Percentiles rank a stretch among this genome's conserved stretches.
Conservation (phyloP, 306 rosid genomes). For the Sicyos baderoa region DNA sequence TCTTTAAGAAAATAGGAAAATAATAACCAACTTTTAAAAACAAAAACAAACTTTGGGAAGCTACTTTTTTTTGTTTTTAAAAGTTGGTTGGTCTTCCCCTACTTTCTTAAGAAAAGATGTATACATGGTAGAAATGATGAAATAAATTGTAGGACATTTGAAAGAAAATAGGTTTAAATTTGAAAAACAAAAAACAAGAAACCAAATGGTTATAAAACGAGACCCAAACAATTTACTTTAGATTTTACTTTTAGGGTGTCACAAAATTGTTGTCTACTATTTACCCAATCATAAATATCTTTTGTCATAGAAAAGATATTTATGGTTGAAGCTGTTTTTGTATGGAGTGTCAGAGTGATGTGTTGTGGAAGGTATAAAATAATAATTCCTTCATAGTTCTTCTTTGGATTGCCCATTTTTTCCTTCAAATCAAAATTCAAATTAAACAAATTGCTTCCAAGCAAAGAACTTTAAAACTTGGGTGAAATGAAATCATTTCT, state of each 20-base stretch:
- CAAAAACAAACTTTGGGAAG: no score
- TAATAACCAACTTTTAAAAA: no score
- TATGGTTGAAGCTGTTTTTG: neutral
- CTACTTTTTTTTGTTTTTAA: no score
- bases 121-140: no score
- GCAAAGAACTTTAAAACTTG: neutral
- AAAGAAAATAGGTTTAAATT: no score
- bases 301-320: neutral
- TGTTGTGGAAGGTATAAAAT: neutral
- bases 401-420: neutral
- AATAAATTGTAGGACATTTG: no score
- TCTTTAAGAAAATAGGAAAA: no score
- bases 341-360: neutral
- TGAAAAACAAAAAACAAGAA: no score
- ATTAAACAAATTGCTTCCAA: neutral
- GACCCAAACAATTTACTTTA: neutral
- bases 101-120: no score
- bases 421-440: neutral
- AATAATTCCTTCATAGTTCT: constrained; percentile 9
- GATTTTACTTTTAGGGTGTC: neutral
- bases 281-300: neutral
- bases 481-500: neutral
- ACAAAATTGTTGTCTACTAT: neutral
- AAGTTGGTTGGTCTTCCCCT: no score
- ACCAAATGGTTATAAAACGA: no score